Evolutionary conservation across 345 rosid genomes (phyloP).

Genomic region (Linum tenue): DNA sequence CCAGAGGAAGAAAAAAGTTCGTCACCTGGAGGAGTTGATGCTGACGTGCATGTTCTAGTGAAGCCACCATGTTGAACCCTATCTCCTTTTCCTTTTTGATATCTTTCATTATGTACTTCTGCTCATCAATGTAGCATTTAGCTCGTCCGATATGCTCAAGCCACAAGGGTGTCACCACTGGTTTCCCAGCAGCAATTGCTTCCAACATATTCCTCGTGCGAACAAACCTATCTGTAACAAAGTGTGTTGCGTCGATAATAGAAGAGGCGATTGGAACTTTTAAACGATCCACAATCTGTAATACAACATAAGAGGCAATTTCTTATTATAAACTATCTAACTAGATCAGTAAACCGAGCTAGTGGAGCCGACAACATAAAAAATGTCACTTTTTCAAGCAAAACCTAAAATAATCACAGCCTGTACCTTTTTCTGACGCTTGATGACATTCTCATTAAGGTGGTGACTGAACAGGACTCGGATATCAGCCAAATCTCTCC

Average conservation of each 20-base stretch:
- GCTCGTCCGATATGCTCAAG: slow-evolving; percentile 67
- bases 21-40: slow-evolving; percentile 50
- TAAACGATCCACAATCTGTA: slow-evolving; percentile 62
- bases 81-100: slow-evolving; percentile 63
- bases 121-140: slow-evolving; percentile 61
- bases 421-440: slow-evolving; percentile 72
- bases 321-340: slow-evolving; percentile 6
- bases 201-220: slow-evolving; percentile 87
- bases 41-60: slow-evolving; percentile 61
- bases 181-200: slow-evolving; percentile 81
- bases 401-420: background rate
- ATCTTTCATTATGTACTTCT: slow-evolving; percentile 49
- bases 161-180: slow-evolving; percentile 73
- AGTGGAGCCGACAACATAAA: background rate
- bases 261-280: slow-evolving; percentile 50
- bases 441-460: slow-evolving; percentile 62
- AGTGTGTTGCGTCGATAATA: slow-evolving; percentile 69
- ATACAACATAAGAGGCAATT: slow-evolving; percentile 12
- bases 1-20: slow-evolving; percentile 3
- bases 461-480: slow-evolving; percentile 78
- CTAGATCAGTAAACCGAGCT: slow-evolving; percentile 1
- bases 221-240: slow-evolving; percentile 58
- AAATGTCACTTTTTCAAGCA: no score
- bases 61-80: slow-evolving; percentile 65
- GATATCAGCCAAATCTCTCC: slow-evolving; percentile 61